These are phyloP conservation scores for Trypethelium eluteriae DNA, from an alignment of 495 filamentous ascomycete species.

Conservation along the genomic window DNA sequence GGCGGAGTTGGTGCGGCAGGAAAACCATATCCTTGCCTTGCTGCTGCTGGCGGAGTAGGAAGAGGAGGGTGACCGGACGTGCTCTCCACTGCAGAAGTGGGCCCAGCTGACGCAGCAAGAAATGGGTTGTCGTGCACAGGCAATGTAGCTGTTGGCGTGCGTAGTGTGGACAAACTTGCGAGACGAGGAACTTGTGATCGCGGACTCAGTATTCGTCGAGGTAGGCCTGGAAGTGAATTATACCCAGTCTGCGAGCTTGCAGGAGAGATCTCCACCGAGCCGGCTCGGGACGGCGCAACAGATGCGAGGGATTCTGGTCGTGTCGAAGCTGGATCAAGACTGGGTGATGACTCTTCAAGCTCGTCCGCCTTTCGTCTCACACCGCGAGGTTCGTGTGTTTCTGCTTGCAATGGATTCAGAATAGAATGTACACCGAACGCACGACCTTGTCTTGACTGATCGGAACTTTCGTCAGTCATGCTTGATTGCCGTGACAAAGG, in stretches of 20 bases:
- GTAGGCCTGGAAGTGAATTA: constrained; percentile 11
- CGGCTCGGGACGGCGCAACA: background rate
- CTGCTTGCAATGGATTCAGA: constrained; percentile 22
- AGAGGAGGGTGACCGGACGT: constrained; percentile 26
- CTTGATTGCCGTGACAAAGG: background rate
- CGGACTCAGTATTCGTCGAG: constrained; percentile 31
- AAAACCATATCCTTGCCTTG: constrained; percentile 23
- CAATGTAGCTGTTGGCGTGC: constrained; percentile 29
- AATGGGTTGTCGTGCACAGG: constrained; percentile 33
- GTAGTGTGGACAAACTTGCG: constrained; percentile 28
- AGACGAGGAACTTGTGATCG: constrained; percentile 33
- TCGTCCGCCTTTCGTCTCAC: constrained; percentile 24
- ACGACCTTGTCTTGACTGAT: constrained; percentile 8
- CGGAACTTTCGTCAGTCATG: constrained; percentile 1
- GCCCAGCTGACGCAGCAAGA: constrained; percentile 18
- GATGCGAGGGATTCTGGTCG: background rate
- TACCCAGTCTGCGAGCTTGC: constrained; percentile 13
- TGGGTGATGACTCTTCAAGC: constrained; percentile 18
- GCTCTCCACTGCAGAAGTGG: constrained; percentile 27
- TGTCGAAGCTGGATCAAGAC: constrained; percentile 12
- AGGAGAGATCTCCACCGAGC: constrained; percentile 6
- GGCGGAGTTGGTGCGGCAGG: constrained; percentile 19
- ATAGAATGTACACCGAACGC: constrained; percentile 23
- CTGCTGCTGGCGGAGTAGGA: constrained; percentile 26
- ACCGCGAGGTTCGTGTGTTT: constrained; percentile 9